These are phyloP conservation scores for Haplosporangium gracile DNA, from an alignment of 192 early-diverging fungal genomes.

Conservation along the genomic window DNA sequence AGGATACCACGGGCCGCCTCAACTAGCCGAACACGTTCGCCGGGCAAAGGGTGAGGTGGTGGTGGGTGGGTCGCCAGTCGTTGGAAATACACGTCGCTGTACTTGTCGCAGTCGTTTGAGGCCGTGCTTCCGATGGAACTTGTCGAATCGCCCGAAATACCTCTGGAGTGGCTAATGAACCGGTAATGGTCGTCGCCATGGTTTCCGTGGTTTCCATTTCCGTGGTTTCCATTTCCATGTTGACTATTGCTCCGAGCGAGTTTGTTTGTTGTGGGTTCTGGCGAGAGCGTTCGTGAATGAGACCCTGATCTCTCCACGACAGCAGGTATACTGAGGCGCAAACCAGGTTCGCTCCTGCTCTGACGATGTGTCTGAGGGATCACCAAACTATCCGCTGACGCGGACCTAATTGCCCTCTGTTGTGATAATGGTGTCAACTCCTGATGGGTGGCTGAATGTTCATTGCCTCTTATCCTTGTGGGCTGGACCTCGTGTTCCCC, in stretches of 20 bases:
- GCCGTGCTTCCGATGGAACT: conserved; percentile 40
- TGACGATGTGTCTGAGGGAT: conserved; percentile 26
- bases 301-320: conserved; percentile 2
- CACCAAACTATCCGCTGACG: conserved; percentile 25
- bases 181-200: conserved; percentile 38
- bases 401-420: conserved; percentile 1
- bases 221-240: conserved; percentile 15
- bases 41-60: conserved; percentile 29
- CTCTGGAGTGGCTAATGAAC: conserved; percentile 55
- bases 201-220: conserved; percentile 24
- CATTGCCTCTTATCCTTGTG: neutral
- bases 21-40: conserved; percentile 49
- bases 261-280: conserved; percentile 19
- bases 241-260: conserved; percentile 27
- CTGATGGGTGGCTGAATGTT: neutral
- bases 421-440: neutral
- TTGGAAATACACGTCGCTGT: conserved; percentile 58
- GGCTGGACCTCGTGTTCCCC: conserved; percentile 12
- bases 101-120: conserved; percentile 49
- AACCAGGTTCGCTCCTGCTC: conserved; percentile 39
- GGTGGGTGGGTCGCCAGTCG: conserved; percentile 38
- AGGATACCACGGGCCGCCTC: conserved; percentile 59
- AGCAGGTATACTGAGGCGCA: conserved; percentile 33
- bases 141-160: conserved; percentile 56
- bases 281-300: conserved; percentile 8